Percentiles rank a stretch among this genome's conserved stretches.
phyloP scores from a whole-genome alignment of 768 basidiomycete species.

The Pleurotus giganteus region DNA sequence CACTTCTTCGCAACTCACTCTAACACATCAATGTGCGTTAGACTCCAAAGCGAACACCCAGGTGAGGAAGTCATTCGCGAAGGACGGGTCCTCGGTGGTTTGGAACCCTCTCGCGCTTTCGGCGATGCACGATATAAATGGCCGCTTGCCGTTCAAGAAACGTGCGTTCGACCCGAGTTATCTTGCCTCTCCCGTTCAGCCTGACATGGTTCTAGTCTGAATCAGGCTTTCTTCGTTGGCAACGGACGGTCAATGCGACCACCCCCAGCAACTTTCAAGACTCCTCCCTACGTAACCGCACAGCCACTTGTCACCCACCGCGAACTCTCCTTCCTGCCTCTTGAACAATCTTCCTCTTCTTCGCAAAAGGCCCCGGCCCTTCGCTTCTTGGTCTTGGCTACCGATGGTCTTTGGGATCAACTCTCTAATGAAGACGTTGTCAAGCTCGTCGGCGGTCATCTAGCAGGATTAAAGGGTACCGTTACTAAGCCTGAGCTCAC shows the following conservation, averaged over 20 bases:
- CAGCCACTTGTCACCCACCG: conserved; percentile 80
- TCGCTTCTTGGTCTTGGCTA: conserved; percentile 87
- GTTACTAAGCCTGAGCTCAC: conserved; percentile 59
- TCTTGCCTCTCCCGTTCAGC: neutral
- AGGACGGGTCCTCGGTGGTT: conserved; percentile 83
- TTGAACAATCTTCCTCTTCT: conserved; percentile 20
- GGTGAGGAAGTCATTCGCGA: conserved; percentile 75
- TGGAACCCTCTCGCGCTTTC: conserved; percentile 86
- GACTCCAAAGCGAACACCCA: conserved; percentile 84
- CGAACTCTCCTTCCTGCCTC: conserved; percentile 54
- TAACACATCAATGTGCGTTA: conserved; percentile 20
- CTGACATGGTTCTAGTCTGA: conserved; percentile 37
- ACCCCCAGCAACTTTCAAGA: conserved; percentile 64
- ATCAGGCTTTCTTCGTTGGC: conserved; percentile 64
- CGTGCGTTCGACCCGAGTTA: conserved; percentile 49
- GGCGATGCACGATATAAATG: conserved; percentile 92
- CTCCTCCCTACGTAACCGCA: conserved; percentile 92
- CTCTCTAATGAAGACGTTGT: conserved; percentile 84
- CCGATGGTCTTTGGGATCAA: conserved; percentile 80
- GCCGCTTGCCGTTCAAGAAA: conserved; percentile 68
- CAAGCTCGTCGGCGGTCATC: conserved; percentile 78
- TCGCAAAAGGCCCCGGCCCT: conserved; percentile 32
- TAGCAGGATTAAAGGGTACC: conserved; percentile 66
- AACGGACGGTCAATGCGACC: conserved; percentile 58
- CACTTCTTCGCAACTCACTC: neutral